Conservation (phyloP, 2,329 filamentous ascomycete genomes). For the Aspergillus sp. region DNA sequence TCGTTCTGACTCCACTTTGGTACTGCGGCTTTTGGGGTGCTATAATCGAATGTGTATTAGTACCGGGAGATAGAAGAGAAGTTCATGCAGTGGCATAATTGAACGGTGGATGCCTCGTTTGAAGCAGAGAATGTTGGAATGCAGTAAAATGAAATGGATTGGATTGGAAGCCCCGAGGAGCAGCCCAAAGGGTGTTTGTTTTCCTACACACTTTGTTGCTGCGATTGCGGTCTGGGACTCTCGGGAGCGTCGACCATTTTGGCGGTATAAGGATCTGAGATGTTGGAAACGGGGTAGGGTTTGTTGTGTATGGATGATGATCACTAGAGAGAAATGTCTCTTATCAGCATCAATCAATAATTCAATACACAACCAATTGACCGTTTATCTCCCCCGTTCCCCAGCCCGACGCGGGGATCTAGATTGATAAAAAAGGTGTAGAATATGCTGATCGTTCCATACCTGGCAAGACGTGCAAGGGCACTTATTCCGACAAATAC, state of each 20-base stretch:
- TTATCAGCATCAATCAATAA: not conserved
- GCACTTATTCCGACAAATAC: not conserved
- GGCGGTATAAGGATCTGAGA: not conserved
- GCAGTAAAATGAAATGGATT: not conserved
- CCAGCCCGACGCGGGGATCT: not conserved
- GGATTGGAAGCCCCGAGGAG: not conserved
- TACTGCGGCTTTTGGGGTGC: slow-evolving; percentile 32
- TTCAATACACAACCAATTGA: not conserved
- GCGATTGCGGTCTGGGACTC: slow-evolving; percentile 20
- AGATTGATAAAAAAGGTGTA: not conserved
- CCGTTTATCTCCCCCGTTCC: not conserved
- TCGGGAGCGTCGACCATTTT: slow-evolving; percentile 33
- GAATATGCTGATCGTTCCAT: not conserved
- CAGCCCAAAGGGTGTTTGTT: slow-evolving; percentile 13
- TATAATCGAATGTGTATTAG: slow-evolving; percentile 19
- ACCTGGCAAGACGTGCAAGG: not conserved
- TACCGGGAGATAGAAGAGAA: slow-evolving; percentile 1
- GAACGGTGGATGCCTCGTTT: not conserved
- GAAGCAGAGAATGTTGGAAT: not conserved
- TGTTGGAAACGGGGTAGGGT: not conserved
- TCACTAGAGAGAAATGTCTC: not conserved
- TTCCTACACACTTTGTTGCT: slow-evolving; percentile 35
- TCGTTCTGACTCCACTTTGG: slow-evolving; percentile 35
- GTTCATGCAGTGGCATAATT: not conserved
- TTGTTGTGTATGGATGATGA: not conserved